These are phyloP conservation scores for Saturnispora dispora DNA, from an alignment of 805 yeast species.

Conservation along the genomic window DNA sequence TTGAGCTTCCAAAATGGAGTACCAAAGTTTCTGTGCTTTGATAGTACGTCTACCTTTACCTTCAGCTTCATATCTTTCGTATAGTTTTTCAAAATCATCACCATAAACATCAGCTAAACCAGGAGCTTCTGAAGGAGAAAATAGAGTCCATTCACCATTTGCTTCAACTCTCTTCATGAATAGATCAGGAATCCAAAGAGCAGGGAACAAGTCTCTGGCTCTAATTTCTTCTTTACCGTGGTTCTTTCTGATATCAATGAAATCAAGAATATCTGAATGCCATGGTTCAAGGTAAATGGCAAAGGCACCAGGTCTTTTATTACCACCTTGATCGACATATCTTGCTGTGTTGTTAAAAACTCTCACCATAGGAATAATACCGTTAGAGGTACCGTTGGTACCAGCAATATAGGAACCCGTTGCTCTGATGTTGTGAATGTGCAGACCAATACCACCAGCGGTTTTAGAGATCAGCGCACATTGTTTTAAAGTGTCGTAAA, in stretches of 20 bases:
- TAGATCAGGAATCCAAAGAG: constrained; percentile 54
- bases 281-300: constrained; percentile 55
- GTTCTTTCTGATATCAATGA: constrained; percentile 50
- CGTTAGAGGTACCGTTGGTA: constrained; percentile 55
- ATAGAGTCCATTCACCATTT: constrained; percentile 48
- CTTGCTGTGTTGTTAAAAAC: constrained; percentile 57
- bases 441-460: constrained; percentile 58
- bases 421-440: constrained; percentile 49
- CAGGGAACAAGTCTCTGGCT: constrained; percentile 56
- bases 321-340: constrained; percentile 59
- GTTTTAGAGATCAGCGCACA: constrained; percentile 54
- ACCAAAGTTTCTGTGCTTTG: constrained; percentile 55
- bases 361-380: constrained; percentile 54
- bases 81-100: constrained; percentile 44
- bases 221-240: constrained; percentile 58
- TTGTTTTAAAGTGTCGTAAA: constrained; percentile 50
- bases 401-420: constrained; percentile 56
- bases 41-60: constrained; percentile 40
- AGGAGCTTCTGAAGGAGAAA: constrained; percentile 52
- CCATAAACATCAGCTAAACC: constrained; percentile 49
- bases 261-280: constrained; percentile 53
- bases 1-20: constrained; percentile 50
- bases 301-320: constrained; percentile 57
- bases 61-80: constrained; percentile 43
- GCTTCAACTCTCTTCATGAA: constrained; percentile 53